Evolutionary conservation across 768 basidiomycete genomes (phyloP).

Genomic region (Podaxis mareebaensis): DNA sequence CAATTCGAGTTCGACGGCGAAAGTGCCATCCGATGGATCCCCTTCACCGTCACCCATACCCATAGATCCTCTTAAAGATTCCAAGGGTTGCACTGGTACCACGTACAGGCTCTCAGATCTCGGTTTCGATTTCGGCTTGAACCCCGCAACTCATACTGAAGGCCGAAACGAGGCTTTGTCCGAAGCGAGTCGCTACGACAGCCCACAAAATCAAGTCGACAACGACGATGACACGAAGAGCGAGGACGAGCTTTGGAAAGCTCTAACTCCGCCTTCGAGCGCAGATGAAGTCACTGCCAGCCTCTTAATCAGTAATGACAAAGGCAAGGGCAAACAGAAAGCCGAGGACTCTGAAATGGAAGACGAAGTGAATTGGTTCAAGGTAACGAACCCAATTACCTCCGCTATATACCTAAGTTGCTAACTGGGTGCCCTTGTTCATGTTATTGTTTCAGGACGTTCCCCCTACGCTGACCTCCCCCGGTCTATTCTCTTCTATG

Average conservation of each 20-base stretch:
- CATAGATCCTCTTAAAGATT: not conserved
- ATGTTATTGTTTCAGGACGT: not conserved
- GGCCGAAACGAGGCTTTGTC: not conserved
- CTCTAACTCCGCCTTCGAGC: not conserved
- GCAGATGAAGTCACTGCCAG: not conserved
- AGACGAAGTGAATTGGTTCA: slow-evolving; percentile 3
- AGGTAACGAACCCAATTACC: not conserved
- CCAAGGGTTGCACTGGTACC: not conserved
- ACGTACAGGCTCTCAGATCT: slow-evolving; percentile 5
- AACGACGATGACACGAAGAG: not conserved
- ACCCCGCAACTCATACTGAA: not conserved
- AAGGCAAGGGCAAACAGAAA: not conserved
- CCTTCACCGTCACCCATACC: not conserved
- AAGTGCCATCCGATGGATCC: not conserved
- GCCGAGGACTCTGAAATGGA: not conserved
- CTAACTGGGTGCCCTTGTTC: too few species aligned
- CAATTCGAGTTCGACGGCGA: too few species aligned
- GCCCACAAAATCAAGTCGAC: not conserved
- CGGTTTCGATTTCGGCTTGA: not conserved
- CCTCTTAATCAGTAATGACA: not conserved
- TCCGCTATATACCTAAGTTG: too few species aligned
- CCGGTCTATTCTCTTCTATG: not conserved
- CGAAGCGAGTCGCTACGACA: not conserved
- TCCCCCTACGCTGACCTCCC: not conserved
- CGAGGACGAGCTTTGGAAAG: slow-evolving; percentile 5